phyloP scores from a whole-genome alignment of 495 filamentous ascomycete species.

The Penicillium macrosclerotiorum region DNA sequence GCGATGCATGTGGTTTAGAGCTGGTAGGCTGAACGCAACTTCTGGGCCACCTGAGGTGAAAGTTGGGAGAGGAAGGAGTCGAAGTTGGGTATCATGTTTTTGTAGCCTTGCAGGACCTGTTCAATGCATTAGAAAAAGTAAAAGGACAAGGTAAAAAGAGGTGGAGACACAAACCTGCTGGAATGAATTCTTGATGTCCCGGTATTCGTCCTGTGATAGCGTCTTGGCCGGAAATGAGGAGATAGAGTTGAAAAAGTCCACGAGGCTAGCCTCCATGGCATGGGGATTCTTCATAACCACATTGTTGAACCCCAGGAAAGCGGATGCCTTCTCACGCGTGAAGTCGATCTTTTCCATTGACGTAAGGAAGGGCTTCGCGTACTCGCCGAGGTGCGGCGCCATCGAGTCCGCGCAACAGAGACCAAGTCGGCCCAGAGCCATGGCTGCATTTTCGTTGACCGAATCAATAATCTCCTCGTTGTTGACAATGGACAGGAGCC shows the following conservation, averaged over 20 bases:
- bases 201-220: constrained; percentile 49
- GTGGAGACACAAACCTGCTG: constrained; percentile 42
- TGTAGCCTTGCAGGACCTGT: constrained; percentile 80
- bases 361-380: constrained; percentile 76
- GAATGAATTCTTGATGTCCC: constrained; percentile 50
- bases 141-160: too few species aligned
- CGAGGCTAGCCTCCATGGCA: constrained; percentile 83
- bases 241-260: constrained; percentile 81
- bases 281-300: constrained; percentile 84
- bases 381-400: constrained; percentile 76
- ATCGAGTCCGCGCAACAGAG: constrained; percentile 74
- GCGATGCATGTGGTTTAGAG: constrained; percentile 24
- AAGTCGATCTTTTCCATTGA: constrained; percentile 81
- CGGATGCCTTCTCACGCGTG: constrained; percentile 92
- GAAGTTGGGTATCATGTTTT: constrained; percentile 81
- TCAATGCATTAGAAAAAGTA: constrained; percentile 8
- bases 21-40: constrained; percentile 46
- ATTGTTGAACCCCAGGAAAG: constrained; percentile 83
- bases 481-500: constrained; percentile 72
- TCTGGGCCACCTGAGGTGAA: constrained; percentile 59
- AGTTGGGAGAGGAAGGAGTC: constrained; percentile 72
- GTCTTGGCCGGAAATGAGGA: constrained; percentile 67
- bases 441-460: constrained; percentile 91
- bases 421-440: constrained; percentile 86
- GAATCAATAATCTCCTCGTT: constrained; percentile 85